A percentile compares a stretch with the other conserved stretches of the same genome.
Conservation (phyloP, 345 rosid species). For the Citrus australasica region DNA sequence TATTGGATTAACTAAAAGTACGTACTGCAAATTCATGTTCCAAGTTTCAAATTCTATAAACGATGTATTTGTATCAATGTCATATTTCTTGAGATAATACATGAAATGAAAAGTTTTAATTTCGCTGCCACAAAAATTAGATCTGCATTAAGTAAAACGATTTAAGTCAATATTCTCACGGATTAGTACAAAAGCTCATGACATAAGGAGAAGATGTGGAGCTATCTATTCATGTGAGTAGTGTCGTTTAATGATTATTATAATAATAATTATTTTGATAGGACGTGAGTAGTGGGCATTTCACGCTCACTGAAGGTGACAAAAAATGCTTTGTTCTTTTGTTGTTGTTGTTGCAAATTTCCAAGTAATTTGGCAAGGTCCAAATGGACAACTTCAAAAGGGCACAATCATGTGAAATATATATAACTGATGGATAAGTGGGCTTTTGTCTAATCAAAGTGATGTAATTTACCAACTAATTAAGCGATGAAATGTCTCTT, state of each 20-base stretch:
- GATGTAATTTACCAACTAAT: slow-evolving; percentile 1
- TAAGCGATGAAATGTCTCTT: neutral
- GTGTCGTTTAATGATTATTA: neutral
- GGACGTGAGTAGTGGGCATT: neutral
- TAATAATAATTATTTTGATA: too few species aligned
- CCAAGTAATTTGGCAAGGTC: neutral
- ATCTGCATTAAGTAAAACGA: too few species aligned
- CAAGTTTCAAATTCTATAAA: neutral
- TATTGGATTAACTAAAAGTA: too few species aligned
- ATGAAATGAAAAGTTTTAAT: neutral
- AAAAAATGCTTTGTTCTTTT: neutral
- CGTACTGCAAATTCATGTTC: neutral
- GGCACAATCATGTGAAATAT: neutral
- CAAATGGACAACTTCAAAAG: neutral
- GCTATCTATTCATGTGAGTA: too few species aligned
- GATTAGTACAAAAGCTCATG: too few species aligned
- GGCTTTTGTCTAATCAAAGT: slow-evolving; percentile 15
- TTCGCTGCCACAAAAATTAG: too few species aligned
- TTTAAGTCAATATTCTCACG: too few species aligned
- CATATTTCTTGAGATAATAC: too few species aligned
- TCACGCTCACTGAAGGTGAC: neutral
- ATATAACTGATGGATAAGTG: neutral
- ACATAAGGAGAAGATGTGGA: too few species aligned
- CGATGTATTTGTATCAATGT: neutral
- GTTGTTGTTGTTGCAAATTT: neutral